These are phyloP conservation scores for Vicia sativa DNA, from an alignment of 306 rosid genomes.

Conservation along the genomic window DNA sequence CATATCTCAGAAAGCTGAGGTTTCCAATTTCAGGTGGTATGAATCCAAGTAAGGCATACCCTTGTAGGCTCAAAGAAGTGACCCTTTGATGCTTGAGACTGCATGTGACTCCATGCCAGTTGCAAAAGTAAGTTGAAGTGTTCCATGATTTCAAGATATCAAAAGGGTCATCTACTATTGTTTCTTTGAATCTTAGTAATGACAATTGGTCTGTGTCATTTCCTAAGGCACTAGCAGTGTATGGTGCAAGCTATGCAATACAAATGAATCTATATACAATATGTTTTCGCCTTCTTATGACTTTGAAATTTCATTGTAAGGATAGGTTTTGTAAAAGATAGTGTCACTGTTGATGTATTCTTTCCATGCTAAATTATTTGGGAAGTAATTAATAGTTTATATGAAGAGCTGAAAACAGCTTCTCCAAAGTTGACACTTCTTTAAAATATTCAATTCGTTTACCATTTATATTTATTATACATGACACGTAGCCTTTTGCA, in stretches of 20 bases:
- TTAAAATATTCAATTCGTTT: neutral
- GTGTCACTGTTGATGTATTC: neutral
- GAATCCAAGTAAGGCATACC: conserved; percentile 41
- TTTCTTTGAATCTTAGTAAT: conserved; percentile 45
- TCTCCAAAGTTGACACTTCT: neutral
- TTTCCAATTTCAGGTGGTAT: conserved; percentile 52
- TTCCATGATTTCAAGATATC: conserved; percentile 43
- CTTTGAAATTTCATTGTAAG: neutral
- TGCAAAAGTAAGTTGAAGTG: conserved; percentile 50
- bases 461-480: neutral
- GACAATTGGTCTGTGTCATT: conserved; percentile 44
- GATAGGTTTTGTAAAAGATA: neutral
- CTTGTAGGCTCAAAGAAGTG: conserved; percentile 34
- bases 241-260: neutral
- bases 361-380: neutral
- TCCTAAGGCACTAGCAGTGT: conserved; percentile 34
- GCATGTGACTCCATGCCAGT: conserved; percentile 32
- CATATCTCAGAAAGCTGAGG: conserved; percentile 43
- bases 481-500: no score
- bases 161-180: conserved; percentile 32
- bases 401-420: neutral
- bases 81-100: conserved; percentile 48
- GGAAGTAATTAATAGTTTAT: no score
- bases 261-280: conserved; percentile 14
- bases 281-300: neutral